Percentiles rank a stretch among this genome's conserved stretches.
These are phyloP conservation scores for Talaromyces thailandensis DNA, from an alignment of 495 filamentous ascomycete genomes.

Conservation along the genomic window DNA sequence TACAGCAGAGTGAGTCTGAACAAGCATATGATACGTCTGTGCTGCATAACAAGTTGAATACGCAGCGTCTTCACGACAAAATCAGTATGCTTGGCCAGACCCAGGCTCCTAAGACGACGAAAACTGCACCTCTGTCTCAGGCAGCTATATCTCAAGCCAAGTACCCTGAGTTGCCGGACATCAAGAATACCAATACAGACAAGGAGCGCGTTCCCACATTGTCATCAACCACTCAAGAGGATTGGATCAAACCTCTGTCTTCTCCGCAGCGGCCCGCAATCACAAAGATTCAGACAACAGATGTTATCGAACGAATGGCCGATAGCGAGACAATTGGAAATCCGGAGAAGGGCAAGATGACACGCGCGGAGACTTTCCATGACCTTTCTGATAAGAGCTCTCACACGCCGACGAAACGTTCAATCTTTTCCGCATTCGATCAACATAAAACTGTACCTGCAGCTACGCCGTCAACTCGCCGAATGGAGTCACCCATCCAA, in stretches of 20 bases:
- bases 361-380: neutral
- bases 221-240: slow-evolving; percentile 20
- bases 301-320: slow-evolving; percentile 45
- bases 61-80: slow-evolving; percentile 81
- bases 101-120: slow-evolving; percentile 60
- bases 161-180: slow-evolving; percentile 48
- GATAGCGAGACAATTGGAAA: slow-evolving; percentile 4
- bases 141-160: slow-evolving; percentile 26
- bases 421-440: slow-evolving; percentile 14
- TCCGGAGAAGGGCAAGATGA: neutral
- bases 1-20: slow-evolving; percentile 22
- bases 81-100: slow-evolving; percentile 88
- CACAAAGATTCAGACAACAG: slow-evolving; percentile 47
- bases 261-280: slow-evolving; percentile 37
- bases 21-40: slow-evolving; percentile 31
- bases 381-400: slow-evolving; percentile 1
- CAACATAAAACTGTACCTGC: slow-evolving; percentile 48
- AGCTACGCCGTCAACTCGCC: slow-evolving; percentile 33
- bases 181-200: slow-evolving; percentile 22
- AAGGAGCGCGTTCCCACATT: slow-evolving; percentile 19
- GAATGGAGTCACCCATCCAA: neutral
- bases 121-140: slow-evolving; percentile 47
- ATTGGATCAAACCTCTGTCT: slow-evolving; percentile 69
- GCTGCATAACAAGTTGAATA: slow-evolving; percentile 79
- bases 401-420: neutral